Conservation (phyloP, 257 asterid genomes). For the Salvia rosmarinus region DNA sequence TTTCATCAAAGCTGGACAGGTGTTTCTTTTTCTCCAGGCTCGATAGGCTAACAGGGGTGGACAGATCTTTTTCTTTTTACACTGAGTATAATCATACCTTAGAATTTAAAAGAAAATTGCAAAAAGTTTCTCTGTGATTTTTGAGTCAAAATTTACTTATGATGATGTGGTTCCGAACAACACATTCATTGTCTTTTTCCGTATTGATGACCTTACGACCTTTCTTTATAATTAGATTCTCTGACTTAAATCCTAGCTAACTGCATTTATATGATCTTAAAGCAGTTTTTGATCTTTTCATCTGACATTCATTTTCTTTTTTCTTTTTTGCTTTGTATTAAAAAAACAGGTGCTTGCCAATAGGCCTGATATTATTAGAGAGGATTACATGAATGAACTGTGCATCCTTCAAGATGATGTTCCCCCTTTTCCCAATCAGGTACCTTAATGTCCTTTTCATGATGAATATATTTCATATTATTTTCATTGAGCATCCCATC, state of each 20-base stretch:
- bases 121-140: not conserved
- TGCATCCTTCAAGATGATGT: conserved; percentile 99
- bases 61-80: not conserved
- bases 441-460: conserved; percentile 45
- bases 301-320: conserved; percentile 11
- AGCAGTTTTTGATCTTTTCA: not conserved
- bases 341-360: conserved; percentile 82
- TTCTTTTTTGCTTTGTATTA: not conserved
- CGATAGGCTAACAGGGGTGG: not conserved
- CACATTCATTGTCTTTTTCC: not conserved
- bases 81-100: conserved; percentile 8
- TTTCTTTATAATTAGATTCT: conserved; percentile 8
- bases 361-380: conserved; percentile 98
- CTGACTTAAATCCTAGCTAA: conserved; percentile 2
- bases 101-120: not conserved
- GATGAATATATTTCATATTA: conserved; percentile 31
- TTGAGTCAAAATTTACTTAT: not conserved
- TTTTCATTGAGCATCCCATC: conserved; percentile 45
- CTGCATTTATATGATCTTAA: conserved; percentile 20
- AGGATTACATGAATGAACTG: conserved; percentile 99
- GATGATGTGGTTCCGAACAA: not conserved
- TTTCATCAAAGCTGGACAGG: conserved; percentile 99
- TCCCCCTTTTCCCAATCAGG: conserved; percentile 97
- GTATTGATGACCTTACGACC: not conserved
- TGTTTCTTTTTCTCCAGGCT: conserved; percentile 35